A percentile compares a stretch with the other conserved stretches of the same genome.
phyloP scores from a whole-genome alignment of 164 flowering plant species.

The Vitis vinifera region DNA sequence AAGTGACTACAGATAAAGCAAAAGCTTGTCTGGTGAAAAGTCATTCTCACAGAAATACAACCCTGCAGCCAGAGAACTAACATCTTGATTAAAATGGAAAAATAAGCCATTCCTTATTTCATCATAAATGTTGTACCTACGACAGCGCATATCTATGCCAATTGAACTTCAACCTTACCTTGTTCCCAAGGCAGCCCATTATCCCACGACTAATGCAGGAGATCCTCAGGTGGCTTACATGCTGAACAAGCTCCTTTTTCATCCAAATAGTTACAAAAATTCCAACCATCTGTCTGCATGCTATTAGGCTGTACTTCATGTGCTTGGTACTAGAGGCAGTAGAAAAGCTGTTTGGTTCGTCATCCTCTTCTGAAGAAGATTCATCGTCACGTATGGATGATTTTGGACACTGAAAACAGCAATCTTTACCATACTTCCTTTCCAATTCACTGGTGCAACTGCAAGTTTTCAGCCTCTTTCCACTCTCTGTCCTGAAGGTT shows the following conservation, averaged over 20 bases:
- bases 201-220: conserved; percentile 71
- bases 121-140: neutral
- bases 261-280: conserved; percentile 77
- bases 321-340: conserved; percentile 17
- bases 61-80: conserved; percentile 48
- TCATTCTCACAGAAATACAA: conserved; percentile 79
- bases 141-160: neutral
- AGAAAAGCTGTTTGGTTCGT: conserved; percentile 28
- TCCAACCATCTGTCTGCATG: conserved; percentile 88
- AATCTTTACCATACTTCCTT: conserved; percentile 50
- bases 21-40: conserved; percentile 67
- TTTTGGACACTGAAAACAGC: conserved; percentile 57
- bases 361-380: conserved; percentile 64
- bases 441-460: conserved; percentile 52
- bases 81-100: neutral
- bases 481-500: conserved; percentile 52
- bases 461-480: conserved; percentile 58
- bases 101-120: neutral
- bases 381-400: conserved; percentile 30
- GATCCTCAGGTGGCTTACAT: conserved; percentile 65
- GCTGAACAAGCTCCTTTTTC: conserved; percentile 61
- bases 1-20: conserved; percentile 87
- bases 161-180: conserved; percentile 38
- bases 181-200: conserved; percentile 85
- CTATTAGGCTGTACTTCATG: conserved; percentile 56